Evolutionary conservation across 768 basidiomycete species (phyloP).

Genomic region (Inosperma sp.): DNA sequence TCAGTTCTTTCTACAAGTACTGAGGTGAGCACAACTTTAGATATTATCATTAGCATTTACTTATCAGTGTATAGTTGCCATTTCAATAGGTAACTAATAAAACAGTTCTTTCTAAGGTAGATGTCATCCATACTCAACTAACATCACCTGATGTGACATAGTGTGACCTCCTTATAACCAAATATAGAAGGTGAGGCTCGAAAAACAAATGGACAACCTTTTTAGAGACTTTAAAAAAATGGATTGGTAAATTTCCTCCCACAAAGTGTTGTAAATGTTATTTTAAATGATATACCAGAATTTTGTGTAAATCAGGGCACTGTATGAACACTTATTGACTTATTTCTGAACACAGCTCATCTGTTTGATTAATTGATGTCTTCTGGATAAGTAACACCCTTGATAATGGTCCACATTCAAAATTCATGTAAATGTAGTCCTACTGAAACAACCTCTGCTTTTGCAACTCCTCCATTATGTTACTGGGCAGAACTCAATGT

Average conservation of each 20-base stretch:
- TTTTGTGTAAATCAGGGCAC: neutral
- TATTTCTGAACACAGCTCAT: neutral
- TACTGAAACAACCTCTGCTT: neutral
- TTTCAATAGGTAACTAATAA: too few species aligned
- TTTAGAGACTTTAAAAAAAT: neutral
- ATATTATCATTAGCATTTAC: too few species aligned
- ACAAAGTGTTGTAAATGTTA: neutral
- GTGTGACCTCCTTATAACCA: neutral
- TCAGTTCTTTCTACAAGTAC: too few species aligned
- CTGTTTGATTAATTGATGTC: neutral
- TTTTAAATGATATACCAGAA: neutral
- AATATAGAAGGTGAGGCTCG: neutral
- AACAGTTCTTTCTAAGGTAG: conserved; percentile 4
- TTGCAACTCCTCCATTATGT: neutral
- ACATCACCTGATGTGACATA: neutral
- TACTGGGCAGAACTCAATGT: neutral
- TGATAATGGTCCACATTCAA: neutral
- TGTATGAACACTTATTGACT: neutral
- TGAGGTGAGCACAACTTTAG: too few species aligned
- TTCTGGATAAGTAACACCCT: neutral
- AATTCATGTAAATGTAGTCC: too few species aligned
- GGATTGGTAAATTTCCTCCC: neutral
- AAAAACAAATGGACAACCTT: neutral
- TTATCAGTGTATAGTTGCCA: too few species aligned
- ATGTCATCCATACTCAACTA: conserved; percentile 3